Conservation (phyloP, 139 green algal genomes). For the Micractinium conductrix region DNA sequence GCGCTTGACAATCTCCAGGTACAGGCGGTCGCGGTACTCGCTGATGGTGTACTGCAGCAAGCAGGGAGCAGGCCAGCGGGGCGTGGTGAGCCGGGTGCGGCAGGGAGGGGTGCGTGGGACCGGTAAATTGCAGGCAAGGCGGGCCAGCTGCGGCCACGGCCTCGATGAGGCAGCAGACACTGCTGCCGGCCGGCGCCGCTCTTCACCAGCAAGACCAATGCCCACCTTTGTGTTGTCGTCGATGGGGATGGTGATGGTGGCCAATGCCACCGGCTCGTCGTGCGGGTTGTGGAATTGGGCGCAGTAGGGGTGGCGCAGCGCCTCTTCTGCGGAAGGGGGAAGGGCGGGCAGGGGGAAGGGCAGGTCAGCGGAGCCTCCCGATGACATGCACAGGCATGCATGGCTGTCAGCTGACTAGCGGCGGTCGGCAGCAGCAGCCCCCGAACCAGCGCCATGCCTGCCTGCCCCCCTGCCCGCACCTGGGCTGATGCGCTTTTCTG, state of each 20-base stretch:
- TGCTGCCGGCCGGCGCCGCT: background rate
- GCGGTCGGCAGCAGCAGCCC: too few species aligned
- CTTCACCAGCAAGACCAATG: too few species aligned
- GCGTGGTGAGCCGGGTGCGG: background rate
- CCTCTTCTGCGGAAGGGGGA: conserved; percentile 84
- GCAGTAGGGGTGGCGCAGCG: conserved; percentile 95
- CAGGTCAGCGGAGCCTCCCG: too few species aligned
- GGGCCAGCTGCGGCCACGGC: background rate
- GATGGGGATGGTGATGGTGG: conserved; percentile 90
- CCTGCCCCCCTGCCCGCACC: too few species aligned
- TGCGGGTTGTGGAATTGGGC: conserved; percentile 91
- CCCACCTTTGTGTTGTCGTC: conserved; percentile 94
- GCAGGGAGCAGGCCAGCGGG: background rate
- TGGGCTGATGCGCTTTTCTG: conserved; percentile 89
- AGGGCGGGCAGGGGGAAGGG: too few species aligned
- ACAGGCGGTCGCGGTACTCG: conserved; percentile 87
- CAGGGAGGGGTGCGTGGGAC: background rate
- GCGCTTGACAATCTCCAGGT: conserved; percentile 87
- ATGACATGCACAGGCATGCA: too few species aligned
- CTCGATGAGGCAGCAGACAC: background rate
- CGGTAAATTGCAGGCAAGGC: background rate
- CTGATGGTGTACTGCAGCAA: conserved; percentile 56
- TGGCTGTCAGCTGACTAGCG: too few species aligned
- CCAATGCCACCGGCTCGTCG: conserved; percentile 80
- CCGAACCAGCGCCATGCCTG: too few species aligned